These are phyloP conservation scores for Colletotrichum orbiculare DNA, from an alignment of 2,329 filamentous ascomycete genomes.

Conservation along the genomic window DNA sequence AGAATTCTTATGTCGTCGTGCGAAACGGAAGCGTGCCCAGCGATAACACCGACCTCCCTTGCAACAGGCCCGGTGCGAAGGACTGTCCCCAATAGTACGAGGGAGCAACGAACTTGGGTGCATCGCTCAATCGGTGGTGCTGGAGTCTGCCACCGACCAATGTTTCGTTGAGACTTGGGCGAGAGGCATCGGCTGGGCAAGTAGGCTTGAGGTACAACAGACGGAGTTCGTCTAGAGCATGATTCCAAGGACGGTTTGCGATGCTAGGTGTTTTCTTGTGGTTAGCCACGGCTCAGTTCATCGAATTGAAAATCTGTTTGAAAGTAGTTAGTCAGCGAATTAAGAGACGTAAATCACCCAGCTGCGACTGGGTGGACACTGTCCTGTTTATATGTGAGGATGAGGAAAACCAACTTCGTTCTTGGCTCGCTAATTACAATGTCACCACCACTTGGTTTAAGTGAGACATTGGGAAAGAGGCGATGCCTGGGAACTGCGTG, in stretches of 20 bases:
- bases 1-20: constrained; percentile 11
- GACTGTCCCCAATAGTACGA: constrained; percentile 20
- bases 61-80: constrained; percentile 35
- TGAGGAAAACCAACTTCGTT: too few species aligned
- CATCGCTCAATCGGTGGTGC: background rate
- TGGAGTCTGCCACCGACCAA: background rate
- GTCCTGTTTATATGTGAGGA: too few species aligned
- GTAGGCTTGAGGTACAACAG: constrained; percentile 3
- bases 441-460: too few species aligned
- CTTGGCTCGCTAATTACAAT: too few species aligned
- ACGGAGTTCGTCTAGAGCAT: constrained; percentile 5
- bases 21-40: constrained; percentile 34
- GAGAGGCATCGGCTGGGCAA: too few species aligned
- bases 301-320: background rate
- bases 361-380: too few species aligned
- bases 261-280: background rate
- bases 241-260: background rate
- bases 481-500: too few species aligned
- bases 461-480: too few species aligned
- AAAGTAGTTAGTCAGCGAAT: background rate
- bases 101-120: background rate
- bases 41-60: constrained; percentile 40
- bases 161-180: background rate
- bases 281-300: background rate
- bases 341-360: too few species aligned